Evolutionary conservation across 345 rosid genomes (phyloP), one percentile per base, ranked within the genome.

Genomic region (Lenwebbia sp.): DNA sequence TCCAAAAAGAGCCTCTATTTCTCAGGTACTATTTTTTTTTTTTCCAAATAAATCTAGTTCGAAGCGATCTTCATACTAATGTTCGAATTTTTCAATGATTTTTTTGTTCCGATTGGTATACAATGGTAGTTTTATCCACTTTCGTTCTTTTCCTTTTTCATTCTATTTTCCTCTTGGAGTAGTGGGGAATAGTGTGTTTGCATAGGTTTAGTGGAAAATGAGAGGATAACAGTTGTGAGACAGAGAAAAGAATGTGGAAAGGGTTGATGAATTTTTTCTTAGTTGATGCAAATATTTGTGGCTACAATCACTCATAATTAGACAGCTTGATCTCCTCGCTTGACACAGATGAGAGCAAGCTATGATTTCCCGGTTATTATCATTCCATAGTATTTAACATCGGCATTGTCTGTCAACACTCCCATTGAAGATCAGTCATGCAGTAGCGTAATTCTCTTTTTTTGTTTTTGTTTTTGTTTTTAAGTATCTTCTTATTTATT

Each of bases 1-100:
- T 51, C 99, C 99, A 83, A 92, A 96, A 93, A 92, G 99, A 86
- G 93, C 98, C 57, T 93, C 94, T 54, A 90, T 90, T 85, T 86
- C 96, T 88, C 98, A 94, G 88, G 99, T 97, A 92, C 44, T 87
- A 83, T 51, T 49, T 53, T 41, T 44, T 76, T 76, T 83, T 54
- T 47, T 50, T 44, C 47, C 41, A 84, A 57, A 33, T 62, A 56
- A 70, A 70, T 70, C 47, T 70, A 33, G 22, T 40, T 22, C 28
- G 7, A 44, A 54, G 25, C 52, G 44, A 53, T 54, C 47, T 37
- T 65, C 30, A 28, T 83, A 28, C 75, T 33, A 40, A 19, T 56
- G 55, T 55, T 44, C 13, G 28, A 84, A 30, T 26, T 19, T 51
- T 33, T 14, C 58, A 52, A 54, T 88, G 86, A 83, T 54, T 83